Evolutionary conservation across 2,329 filamentous ascomycete genomes (phyloP), one percentile per base, ranked within the genome.

Genomic region (Thielaviopsis euricoi): DNA sequence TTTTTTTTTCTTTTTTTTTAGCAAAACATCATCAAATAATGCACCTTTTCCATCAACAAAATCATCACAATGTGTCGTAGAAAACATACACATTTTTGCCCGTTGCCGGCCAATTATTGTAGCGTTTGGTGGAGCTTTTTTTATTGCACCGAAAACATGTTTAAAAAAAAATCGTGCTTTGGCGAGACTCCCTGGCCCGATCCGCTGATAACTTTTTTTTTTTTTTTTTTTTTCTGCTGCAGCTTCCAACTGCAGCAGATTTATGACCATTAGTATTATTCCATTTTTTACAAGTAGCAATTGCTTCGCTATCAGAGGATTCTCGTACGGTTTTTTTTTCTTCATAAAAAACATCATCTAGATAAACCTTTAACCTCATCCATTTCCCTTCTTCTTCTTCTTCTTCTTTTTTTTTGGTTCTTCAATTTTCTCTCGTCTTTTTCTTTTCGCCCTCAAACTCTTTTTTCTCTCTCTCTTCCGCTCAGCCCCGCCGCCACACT

Each of bases 361-460:
- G 37, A 43, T 43, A 43, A 43, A n/a, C 17, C 37, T n/a, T 5
- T 43, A 2, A 4, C 37, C n/a, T 43, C 37, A 43, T 43, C 37
- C 37, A 43, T 43, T 55, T n/a, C 29, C 33, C 53, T 22, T 29
- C 22, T 58, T 48, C n/a, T 55, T 58, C 23, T 53, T 52, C 7
- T 23, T 21, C 21, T 48, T 23, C 13, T 17, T 22, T 25, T 43
- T 15, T 55, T 52, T 46, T 49, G 29, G 33, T 46, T 52, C 54
- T 52, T 26, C 43, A 46, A 7, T 29, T 12, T 17, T 26, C 19
- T 25, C 49, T 52, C 26, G 29, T 46, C 53, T 37, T 15, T 7
- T 29, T 7, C 26, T 56, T 48, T 46, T 58, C 33, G 52, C 37
- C 23, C 40, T 33, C 25, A 23, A 4, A 19, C 10, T 13, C n/a